phyloP scores from a whole-genome alignment of 164 flowering plant genomes.

The Piper longum region DNA sequence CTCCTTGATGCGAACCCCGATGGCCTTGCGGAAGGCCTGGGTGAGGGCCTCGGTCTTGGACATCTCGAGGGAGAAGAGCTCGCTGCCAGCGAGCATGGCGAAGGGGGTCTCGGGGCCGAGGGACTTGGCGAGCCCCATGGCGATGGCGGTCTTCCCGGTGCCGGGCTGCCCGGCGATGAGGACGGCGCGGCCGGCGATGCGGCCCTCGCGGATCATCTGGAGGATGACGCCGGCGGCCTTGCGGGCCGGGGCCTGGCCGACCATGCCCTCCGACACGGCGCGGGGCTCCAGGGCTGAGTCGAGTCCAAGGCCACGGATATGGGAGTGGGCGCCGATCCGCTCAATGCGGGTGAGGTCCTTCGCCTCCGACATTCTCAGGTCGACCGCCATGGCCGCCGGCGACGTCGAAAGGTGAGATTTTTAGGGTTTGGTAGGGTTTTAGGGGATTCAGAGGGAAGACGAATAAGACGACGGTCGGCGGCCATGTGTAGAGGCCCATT shows the following conservation, averaged over 20 bases:
- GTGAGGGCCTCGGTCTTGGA: slow-evolving; percentile 81
- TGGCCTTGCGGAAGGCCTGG: slow-evolving; percentile 75
- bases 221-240: slow-evolving; percentile 91
- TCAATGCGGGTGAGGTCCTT: slow-evolving; percentile 86
- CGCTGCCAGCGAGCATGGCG: slow-evolving; percentile 75
- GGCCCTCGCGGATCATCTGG: slow-evolving; percentile 79
- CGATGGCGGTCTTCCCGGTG: slow-evolving; percentile 89
- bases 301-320: slow-evolving; percentile 93
- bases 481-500: no score
- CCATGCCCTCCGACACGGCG: slow-evolving; percentile 76
- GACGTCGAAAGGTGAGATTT: slow-evolving; percentile 17
- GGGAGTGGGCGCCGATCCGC: slow-evolving; percentile 95
- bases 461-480: no score
- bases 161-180: slow-evolving; percentile 93
- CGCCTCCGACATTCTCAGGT: slow-evolving; percentile 66
- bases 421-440: no score
- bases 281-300: slow-evolving; percentile 82
- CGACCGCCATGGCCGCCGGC: slow-evolving; percentile 85
- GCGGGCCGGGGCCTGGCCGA: slow-evolving; percentile 72
- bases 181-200: slow-evolving; percentile 83
- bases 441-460: no score
- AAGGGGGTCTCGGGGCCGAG: slow-evolving; percentile 87
- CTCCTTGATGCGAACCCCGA: slow-evolving; percentile 87
- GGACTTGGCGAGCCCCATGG: slow-evolving; percentile 94
- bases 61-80: slow-evolving; percentile 87